phyloP scores from a whole-genome alignment of 257 asterid species.

The Pogostemon cablin region DNA sequence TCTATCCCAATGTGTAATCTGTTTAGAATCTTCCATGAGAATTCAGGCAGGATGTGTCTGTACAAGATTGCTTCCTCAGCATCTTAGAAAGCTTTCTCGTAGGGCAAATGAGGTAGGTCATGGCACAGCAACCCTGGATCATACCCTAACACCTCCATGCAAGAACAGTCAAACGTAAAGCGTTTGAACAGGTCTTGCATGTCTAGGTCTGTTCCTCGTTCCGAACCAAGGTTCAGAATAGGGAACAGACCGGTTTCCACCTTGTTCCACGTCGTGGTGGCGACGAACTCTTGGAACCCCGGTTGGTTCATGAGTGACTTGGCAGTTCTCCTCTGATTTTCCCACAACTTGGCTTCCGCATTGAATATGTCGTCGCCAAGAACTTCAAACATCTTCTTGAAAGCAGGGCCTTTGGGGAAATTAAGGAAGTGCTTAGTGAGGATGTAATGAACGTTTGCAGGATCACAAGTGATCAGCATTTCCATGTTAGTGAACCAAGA shows the following conservation, averaged over 20 bases:
- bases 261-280: constrained; percentile 15
- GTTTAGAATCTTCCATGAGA: constrained; percentile 35
- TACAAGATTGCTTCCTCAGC: constrained; percentile 34
- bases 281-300: constrained; percentile 21
- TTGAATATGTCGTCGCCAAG: constrained; percentile 45
- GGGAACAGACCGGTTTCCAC: constrained; percentile 37
- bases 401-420: constrained; percentile 27
- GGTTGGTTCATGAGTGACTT: constrained; percentile 18
- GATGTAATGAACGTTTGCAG: constrained; percentile 41
- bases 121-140: constrained; percentile 35
- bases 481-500: constrained; percentile 38
- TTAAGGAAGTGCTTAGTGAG: constrained; percentile 38
- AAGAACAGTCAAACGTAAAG: constrained; percentile 37
- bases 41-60: constrained; percentile 39
- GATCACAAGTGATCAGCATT: constrained; percentile 42
- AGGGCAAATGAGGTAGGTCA: constrained; percentile 34
- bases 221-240: constrained; percentile 19
- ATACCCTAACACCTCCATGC: constrained; percentile 38
- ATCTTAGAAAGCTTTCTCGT: constrained; percentile 35
- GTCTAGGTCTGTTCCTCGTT: constrained; percentile 26
- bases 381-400: constrained; percentile 27
- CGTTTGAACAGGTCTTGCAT: constrained; percentile 42
- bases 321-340: constrained; percentile 29
- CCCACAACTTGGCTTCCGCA: constrained; percentile 42
- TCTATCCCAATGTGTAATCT: constrained; percentile 41